Base-by-base conservation (phyloP, 208 protist species). In the Kentomonas sorsogonicus region DNA sequence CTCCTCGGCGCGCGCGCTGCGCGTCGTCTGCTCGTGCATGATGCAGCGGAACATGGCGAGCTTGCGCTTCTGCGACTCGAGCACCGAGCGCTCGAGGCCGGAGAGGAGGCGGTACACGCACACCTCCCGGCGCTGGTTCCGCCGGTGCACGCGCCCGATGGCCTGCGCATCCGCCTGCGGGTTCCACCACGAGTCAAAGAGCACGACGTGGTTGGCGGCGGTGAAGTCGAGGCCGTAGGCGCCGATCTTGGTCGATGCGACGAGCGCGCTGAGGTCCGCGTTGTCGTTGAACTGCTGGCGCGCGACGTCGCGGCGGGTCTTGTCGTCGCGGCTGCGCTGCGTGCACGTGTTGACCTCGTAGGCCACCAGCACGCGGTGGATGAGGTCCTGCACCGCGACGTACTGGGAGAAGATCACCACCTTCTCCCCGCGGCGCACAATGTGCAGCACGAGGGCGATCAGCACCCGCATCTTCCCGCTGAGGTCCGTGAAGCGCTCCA, bases 101-200 rank as follows among this genome's bases (percentile, higher is more conserved):
- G 84, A 88, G 33, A 81, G 81, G 30, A 99, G 73, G 22, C 98
- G 83, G 77, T 99, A 99, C 29, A 99, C 97, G 41, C 89, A 97
- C 13, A 99, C 98, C 11, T 78, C 65, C 40, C 93, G 91, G 29
- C 66, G 93, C 68, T 99, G 98, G 33, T 99, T 99, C 4, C 99
- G 97, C 20, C 98, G 77, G 79, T 99, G 98, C 1, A 92, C 93
- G 29, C 98, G 81, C 54, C 93, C 93, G 61, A 93, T 74, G 26
- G 94, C 96, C 67, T 99, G 97, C 3, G 98, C 69, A 61, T 99
- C 98, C 39, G 98, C 97, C 66, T 99, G 97, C 13, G 97, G 97
- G 64, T 99, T 98, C 96, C 96, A 98, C 86, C 97, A 98, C n/a
- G 78, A 91, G 63, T 99, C 98, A 70, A 98, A 99, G 26, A 99